Conservation (phyloP, 1,284 basidiomycete genomes). For the Rhodofomes roseus region DNA sequence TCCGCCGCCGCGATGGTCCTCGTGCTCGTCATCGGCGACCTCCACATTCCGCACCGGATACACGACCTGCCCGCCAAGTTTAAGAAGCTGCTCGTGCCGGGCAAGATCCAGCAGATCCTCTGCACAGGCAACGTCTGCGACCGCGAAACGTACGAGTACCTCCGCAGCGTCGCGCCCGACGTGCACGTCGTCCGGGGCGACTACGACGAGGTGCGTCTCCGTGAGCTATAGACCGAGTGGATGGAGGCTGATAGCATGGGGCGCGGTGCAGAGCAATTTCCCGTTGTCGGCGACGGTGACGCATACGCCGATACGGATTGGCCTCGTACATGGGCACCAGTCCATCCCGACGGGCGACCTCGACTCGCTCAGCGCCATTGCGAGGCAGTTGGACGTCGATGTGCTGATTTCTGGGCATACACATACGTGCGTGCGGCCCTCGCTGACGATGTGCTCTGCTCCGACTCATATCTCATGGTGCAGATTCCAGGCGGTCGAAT, state of each 20-base stretch:
- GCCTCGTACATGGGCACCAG: constrained; percentile 94
- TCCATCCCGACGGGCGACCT: constrained; percentile 90
- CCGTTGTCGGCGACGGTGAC: constrained; percentile 82
- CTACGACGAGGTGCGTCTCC: constrained; percentile 80
- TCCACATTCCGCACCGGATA: constrained; percentile 86
- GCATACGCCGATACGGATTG: constrained; percentile 89
- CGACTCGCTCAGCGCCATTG: constrained; percentile 83
- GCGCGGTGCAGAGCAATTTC: constrained; percentile 54
- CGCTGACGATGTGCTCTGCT: background rate
- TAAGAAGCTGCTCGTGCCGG: constrained; percentile 94
- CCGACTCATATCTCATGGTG: background rate
- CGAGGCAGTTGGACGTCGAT: constrained; percentile 96
- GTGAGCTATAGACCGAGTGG: background rate
- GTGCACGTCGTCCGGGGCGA: constrained; percentile 93
- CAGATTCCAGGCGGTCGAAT: constrained; percentile 93
- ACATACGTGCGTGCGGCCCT: constrained; percentile 67
- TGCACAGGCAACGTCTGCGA: constrained; percentile 99
- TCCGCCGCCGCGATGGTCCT: constrained; percentile 8
- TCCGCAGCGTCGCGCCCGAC: constrained; percentile 95
- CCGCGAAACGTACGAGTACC: constrained; percentile 94
- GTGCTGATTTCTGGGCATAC: constrained; percentile 93
- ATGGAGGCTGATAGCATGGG: background rate
- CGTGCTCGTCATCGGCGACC: constrained; percentile 49
- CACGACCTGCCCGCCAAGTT: constrained; percentile 96
- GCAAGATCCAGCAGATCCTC: constrained; percentile 97